These are phyloP conservation scores for Diutina ranongensis DNA, from an alignment of 1,139 yeast genomes.

Conservation along the genomic window DNA sequence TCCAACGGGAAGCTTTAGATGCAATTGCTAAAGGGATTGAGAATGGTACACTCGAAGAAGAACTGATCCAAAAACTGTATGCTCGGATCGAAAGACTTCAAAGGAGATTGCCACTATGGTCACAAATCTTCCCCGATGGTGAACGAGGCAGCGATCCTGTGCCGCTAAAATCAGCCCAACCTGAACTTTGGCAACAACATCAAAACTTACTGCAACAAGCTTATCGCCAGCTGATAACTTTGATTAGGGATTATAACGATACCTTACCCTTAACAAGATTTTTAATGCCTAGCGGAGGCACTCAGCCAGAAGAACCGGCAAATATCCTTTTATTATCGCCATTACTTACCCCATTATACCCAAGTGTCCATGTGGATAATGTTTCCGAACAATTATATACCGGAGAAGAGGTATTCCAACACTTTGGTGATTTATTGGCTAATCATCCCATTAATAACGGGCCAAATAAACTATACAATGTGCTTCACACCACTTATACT, in stretches of 20 bases:
- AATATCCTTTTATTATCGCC: constrained; percentile 44
- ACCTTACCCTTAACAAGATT: constrained; percentile 38
- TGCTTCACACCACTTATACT: constrained; percentile 51
- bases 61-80: constrained; percentile 29
- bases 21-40: constrained; percentile 42
- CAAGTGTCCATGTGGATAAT: constrained; percentile 9
- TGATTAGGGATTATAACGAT: constrained; percentile 44
- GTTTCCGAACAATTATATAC: constrained; percentile 19
- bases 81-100: constrained; percentile 36
- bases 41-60: constrained; percentile 42
- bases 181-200: constrained; percentile 32
- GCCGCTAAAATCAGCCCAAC: constrained; percentile 17
- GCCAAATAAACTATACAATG: constrained; percentile 28
- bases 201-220: constrained; percentile 34
- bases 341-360: constrained; percentile 34
- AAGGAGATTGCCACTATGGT: constrained; percentile 35
- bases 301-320: constrained; percentile 12
- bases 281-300: not conserved
- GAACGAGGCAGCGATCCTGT: constrained; percentile 15
- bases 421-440: constrained; percentile 32
- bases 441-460: constrained; percentile 19
- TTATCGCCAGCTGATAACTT: constrained; percentile 42
- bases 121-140: constrained; percentile 31
- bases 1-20: constrained; percentile 49
- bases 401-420: constrained; percentile 50